phyloP scores from a whole-genome alignment of 495 filamentous ascomycete genomes.

The Darksidea phi region DNA sequence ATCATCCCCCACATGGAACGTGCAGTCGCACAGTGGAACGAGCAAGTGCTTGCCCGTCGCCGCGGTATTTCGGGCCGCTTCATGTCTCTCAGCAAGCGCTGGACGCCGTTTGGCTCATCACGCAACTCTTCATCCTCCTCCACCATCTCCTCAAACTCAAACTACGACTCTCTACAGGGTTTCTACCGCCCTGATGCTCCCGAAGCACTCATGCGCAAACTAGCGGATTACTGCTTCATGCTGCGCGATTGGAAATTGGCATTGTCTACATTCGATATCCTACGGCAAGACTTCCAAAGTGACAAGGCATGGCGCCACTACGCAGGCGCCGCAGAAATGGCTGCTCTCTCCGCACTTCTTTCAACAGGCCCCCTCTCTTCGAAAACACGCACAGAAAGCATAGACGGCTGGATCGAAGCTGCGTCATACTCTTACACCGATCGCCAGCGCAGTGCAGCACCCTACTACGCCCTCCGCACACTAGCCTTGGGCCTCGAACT shows the following conservation, averaged over 20 bases:
- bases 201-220: slow-evolving; percentile 87
- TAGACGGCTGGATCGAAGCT: slow-evolving; percentile 82
- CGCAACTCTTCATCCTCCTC: slow-evolving; percentile 50
- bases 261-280: slow-evolving; percentile 82
- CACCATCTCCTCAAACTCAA: slow-evolving; percentile 48
- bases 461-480: slow-evolving; percentile 74
- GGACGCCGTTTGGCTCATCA: slow-evolving; percentile 70
- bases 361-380: slow-evolving; percentile 66
- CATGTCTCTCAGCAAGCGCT: slow-evolving; percentile 86
- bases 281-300: slow-evolving; percentile 82
- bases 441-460: slow-evolving; percentile 61
- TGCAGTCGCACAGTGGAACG: slow-evolving; percentile 86
- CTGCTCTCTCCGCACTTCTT: slow-evolving; percentile 75
- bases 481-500: slow-evolving; percentile 77
- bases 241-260: slow-evolving; percentile 93
- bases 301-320: slow-evolving; percentile 97
- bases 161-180: slow-evolving; percentile 74
- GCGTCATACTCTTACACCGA: slow-evolving; percentile 90
- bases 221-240: slow-evolving; percentile 96
- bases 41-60: slow-evolving; percentile 88
- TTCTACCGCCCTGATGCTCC: slow-evolving; percentile 81
- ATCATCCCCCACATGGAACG: slow-evolving; percentile 95
- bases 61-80: slow-evolving; percentile 85
- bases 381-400: slow-evolving; percentile 70
- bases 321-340: slow-evolving; percentile 90